Evolutionary conservation across 2,329 filamentous ascomycete genomes (phyloP), one percentile per base, ranked within the genome.

Genomic region (Meredithiella fracta): DNA sequence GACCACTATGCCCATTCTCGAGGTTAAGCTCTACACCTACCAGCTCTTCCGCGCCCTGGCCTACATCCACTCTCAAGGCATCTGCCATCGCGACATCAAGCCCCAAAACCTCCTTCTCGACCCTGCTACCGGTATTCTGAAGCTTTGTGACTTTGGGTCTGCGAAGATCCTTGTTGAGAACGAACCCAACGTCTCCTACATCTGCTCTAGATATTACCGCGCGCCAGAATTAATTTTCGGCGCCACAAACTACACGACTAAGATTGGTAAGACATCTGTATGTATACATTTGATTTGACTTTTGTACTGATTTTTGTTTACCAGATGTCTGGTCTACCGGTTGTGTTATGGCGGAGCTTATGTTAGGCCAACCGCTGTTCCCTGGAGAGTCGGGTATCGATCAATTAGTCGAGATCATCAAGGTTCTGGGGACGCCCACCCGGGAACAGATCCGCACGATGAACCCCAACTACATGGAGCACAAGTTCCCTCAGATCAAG

Each of bases 391-490:
- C 92, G 51, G 92, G 92, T 61, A 98, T 98, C 65, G 92, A 98
- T 67, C 92, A 98, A 69, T 76, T 98, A 51, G 92, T 98, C 49
- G 92, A 98, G 71, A 98, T 98, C 68, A 98, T 98, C 77, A 98
- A 98, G 73, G 91, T 98, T 54, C 75, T 98, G 59, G 92, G 92
- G 59, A 98, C 92, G 17, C 92, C 92, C 17, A 97, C 92, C 37
- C 80, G 92, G 61, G 92, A 98, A 69, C 92, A 98, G 71, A 98
- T 98, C 66, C 86, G 92, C 63, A 98, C 92, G 62, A 98, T 98
- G 92, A 98, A 98, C 71, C 92, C 92, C 59, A 98, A 98, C 72
- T 98, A 98, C 72, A 98, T 98, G 92, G 92, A 98, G 73, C 92
- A 98, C 75, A 97, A 97, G 74, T 98, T 98, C 72, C 92, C 92